Conservation (phyloP, 352 stramenopile species). For the Phytophthora fragariae region DNA sequence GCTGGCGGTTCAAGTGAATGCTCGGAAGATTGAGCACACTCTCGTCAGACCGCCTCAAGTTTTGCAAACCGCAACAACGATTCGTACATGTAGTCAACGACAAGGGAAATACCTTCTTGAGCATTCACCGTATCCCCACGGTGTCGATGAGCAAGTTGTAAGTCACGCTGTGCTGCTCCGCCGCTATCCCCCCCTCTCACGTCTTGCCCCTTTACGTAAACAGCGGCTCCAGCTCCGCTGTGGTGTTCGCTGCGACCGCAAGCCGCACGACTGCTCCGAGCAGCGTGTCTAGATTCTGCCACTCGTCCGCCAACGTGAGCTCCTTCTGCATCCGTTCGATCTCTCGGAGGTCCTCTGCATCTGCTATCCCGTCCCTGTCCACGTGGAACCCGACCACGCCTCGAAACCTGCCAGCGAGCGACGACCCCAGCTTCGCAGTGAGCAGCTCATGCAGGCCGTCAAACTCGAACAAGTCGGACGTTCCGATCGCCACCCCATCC, state of each 20-base stretch:
- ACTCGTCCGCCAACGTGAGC: constrained; percentile 25
- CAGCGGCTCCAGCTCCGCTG: constrained; percentile 42
- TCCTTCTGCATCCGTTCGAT: constrained; percentile 33
- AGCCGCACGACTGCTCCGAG: constrained; percentile 39
- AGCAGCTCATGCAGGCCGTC: constrained; percentile 34
- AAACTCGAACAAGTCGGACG: constrained; percentile 34
- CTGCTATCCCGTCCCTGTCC: constrained; percentile 21
- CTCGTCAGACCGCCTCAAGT: neutral
- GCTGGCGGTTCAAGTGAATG: constrained; percentile 5
- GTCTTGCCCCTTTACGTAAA: constrained; percentile 12
- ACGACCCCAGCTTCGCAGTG: constrained; percentile 8
- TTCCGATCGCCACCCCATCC: constrained; percentile 32
- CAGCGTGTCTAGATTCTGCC: constrained; percentile 41
- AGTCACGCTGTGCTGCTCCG: neutral
- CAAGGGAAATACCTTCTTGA: neutral
- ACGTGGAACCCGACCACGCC: constrained; percentile 27
- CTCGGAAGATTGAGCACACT: neutral
- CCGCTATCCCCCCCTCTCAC: too few relatives aligned
- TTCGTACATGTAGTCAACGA: neutral
- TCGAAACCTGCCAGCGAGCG: constrained; percentile 13
- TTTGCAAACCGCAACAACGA: constrained; percentile 6
- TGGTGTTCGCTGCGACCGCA: constrained; percentile 29
- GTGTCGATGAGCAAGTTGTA: neutral
- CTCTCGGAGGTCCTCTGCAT: constrained; percentile 16
- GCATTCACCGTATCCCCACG: too few relatives aligned